These are phyloP conservation scores for Miscanthus sacchariflorus DNA, from an alignment of 202 grass and related monocot genomes.

Conservation along the genomic window DNA sequence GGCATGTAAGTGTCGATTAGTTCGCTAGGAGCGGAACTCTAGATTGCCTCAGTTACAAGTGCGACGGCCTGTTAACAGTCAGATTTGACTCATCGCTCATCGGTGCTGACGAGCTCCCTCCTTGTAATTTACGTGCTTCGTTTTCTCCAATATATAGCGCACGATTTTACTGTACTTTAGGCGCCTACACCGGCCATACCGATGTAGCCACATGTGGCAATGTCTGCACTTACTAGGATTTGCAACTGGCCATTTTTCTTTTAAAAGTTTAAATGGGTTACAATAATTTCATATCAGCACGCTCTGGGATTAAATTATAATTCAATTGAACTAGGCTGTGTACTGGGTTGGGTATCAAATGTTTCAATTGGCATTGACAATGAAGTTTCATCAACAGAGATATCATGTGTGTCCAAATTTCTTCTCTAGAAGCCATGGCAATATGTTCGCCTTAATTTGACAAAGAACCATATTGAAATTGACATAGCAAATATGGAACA, in stretches of 20 bases:
- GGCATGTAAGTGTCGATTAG: neutral
- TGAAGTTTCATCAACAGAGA: no score
- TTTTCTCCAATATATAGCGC: neutral
- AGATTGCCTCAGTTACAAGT: neutral
- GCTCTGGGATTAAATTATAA: neutral
- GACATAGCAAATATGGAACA: no score
- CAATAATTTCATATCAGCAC: neutral
- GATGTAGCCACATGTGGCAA: neutral
- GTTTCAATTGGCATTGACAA: no score
- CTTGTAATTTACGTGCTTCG: conserved; percentile 23
- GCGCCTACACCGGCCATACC: neutral
- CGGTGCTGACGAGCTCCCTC: neutral
- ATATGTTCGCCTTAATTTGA: no score
- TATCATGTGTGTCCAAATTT: no score
- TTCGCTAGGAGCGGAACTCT: neutral
- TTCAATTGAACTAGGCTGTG: no score
- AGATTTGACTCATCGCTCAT: neutral
- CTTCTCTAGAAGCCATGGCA: no score
- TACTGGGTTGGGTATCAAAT: no score
- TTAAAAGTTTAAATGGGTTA: neutral
- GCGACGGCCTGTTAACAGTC: neutral
- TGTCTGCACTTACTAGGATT: neutral
- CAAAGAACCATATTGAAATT: no score
- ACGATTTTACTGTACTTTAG: neutral
- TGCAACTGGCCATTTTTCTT: neutral